A percentile compares a stretch with the other conserved stretches of the same genome.
These are phyloP conservation scores for Globisporangium parvum DNA, from an alignment of 352 stramenopile species.

Conservation along the genomic window DNA sequence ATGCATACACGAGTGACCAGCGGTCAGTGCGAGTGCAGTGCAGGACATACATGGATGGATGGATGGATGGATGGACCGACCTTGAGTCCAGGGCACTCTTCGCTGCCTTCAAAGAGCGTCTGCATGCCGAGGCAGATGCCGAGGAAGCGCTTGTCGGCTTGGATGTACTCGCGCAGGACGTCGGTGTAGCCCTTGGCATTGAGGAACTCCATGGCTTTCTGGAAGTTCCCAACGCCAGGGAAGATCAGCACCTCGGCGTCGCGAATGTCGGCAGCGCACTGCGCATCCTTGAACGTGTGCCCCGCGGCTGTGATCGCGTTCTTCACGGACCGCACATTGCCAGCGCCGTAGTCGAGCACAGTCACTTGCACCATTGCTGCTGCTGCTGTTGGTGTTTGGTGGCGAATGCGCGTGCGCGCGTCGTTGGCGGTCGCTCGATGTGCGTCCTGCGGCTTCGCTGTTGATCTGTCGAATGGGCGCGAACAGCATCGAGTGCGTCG, in stretches of 20 bases:
- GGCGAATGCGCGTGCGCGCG: too few relatives aligned
- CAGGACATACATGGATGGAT: too few relatives aligned
- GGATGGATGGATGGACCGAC: constrained; percentile 1
- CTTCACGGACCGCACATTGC: constrained; percentile 96
- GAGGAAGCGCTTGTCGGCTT: constrained; percentile 89
- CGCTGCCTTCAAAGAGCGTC: constrained; percentile 95
- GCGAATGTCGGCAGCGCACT: constrained; percentile 86
- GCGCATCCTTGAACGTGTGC: constrained; percentile 86
- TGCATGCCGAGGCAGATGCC: constrained; percentile 99
- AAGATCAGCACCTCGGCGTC: constrained; percentile 85
- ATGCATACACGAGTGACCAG: too few relatives aligned
- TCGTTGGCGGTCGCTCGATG: too few relatives aligned
- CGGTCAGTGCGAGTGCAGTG: too few relatives aligned
- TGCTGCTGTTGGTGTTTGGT: constrained; percentile 9
- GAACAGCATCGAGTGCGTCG: too few relatives aligned
- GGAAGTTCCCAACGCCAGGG: constrained; percentile 80
- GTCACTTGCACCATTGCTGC: constrained; percentile 69
- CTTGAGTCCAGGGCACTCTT: constrained; percentile 84
- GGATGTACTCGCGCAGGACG: constrained; percentile 86
- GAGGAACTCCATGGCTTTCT: constrained; percentile 91
- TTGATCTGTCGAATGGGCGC: too few relatives aligned
- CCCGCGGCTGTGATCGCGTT: constrained; percentile 93
- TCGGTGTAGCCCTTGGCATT: constrained; percentile 83
- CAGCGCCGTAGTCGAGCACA: constrained; percentile 98
- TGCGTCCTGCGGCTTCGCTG: too few relatives aligned